Evolutionary conservation across 805 yeast species (phyloP), one percentile per base, ranked within the genome.

Genomic region (Cyberlindnera petersonii): DNA sequence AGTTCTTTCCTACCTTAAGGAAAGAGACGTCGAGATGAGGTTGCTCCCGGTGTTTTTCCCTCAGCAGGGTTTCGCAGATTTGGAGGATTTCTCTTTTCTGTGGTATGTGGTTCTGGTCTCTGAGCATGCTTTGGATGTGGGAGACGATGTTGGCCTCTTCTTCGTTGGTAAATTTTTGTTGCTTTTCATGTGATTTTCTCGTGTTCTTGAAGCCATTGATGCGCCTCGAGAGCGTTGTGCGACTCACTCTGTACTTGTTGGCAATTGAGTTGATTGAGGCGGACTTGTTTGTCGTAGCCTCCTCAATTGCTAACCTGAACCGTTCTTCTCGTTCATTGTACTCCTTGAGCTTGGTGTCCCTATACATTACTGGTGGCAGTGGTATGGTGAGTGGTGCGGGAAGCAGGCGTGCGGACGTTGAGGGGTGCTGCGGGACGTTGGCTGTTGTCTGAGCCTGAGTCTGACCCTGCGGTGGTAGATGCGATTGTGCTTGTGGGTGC

Each of bases 201-300:
- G 59, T 55, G 43, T 55, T 55, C 37, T 55, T 55, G 39, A 49
- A 55, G 13, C 59, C 59, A 29, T 55, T 55, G 18, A 55, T 53
- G 18, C 59, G 47, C 43, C 59, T 52, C 26, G 57, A 51, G 8
- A 55, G 38, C 3, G 59, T 55, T 0, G 59, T 55, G 26, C 59
- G 42, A 15, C 49, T 42, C 14, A 55, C 56, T 19, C 47, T 45
- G 37, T 47, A 55, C 42, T 53, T 55, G 35, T 50, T 53, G n/a
- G 59, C 59, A 23, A 55, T 52, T 31, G 58, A 53, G 41, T 53
- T 53, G 38, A 55, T 49, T 4, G 59, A 55, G 4, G 57, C 55
- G 2, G 53, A 37, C 32, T 47, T 52, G 42, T 55, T 49, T 9
- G 44, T 40, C 9, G 55, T 48, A 8, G 57, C 57, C 40, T 55